A percentile compares a stretch with the other conserved stretches of the same genome.
Evolutionary conservation across 306 rosid species (phyloP).

Genomic region (Albizia julibrissin): DNA sequence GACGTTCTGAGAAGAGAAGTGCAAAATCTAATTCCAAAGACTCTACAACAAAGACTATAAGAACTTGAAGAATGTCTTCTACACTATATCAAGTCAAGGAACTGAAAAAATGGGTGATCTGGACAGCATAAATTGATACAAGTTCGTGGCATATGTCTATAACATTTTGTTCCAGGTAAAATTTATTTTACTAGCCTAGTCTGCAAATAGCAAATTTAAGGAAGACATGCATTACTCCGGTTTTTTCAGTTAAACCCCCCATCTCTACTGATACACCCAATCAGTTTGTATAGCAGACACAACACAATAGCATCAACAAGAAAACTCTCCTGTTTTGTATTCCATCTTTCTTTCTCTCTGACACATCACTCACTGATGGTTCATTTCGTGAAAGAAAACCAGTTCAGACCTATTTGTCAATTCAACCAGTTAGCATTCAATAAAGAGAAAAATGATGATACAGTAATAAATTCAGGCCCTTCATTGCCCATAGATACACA

Average conservation of each 20-base stretch:
- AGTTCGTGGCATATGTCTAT: conserved; percentile 4
- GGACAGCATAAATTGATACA: neutral
- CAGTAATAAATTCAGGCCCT: neutral
- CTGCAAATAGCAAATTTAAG: neutral
- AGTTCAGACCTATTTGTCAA: neutral
- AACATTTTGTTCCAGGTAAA: conserved; percentile 1
- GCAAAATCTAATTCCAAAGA: conserved; percentile 95
- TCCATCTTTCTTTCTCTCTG: conserved; percentile 13
- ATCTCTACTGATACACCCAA: conserved; percentile 6
- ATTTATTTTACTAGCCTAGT: conserved; percentile 19
- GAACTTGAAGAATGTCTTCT: conserved; percentile 96
- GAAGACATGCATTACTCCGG: neutral
- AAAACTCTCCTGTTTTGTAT: conserved; percentile 9
- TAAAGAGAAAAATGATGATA: neutral
- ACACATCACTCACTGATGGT: neutral
- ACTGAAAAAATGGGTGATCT: conserved; percentile 30
- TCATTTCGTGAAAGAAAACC: neutral
- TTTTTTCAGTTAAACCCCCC: neutral
- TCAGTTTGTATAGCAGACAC: conserved; percentile 6
- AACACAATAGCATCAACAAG: conserved; percentile 6
- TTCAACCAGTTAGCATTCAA: neutral
- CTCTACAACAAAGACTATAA: conserved; percentile 93
- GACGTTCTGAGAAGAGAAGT: conserved; percentile 91
- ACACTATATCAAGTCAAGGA: conserved; percentile 87
- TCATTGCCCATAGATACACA: conserved; percentile 3